A percentile compares a stretch with the other conserved stretches of the same genome.
These are phyloP conservation scores for Phylloporus scabripes DNA, from an alignment of 768 basidiomycete species.

Conservation along the genomic window DNA sequence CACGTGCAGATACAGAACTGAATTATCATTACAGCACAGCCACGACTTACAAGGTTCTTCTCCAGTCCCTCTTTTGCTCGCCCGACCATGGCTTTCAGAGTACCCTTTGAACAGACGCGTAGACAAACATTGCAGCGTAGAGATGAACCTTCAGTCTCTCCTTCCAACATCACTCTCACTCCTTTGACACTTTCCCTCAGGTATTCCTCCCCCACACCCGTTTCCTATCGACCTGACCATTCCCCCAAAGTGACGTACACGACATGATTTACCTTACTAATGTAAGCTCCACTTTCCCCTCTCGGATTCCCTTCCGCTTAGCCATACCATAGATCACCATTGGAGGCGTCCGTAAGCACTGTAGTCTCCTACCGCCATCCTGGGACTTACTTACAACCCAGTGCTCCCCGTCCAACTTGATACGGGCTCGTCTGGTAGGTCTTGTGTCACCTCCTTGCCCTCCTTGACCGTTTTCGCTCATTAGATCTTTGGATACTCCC, in stretches of 20 bases:
- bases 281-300: conserved; percentile 36
- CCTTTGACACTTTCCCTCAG: conserved; percentile 18
- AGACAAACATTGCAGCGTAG: conserved; percentile 34
- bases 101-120: conserved; percentile 45
- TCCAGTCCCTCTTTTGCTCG: neutral
- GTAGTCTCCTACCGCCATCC: neutral
- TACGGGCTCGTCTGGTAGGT: conserved; percentile 56
- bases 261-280: conserved; percentile 79
- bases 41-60: conserved; percentile 1
- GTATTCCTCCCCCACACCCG: conserved; percentile 5
- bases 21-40: conserved; percentile 10
- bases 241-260: conserved; percentile 50
- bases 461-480: neutral
- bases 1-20: neutral
- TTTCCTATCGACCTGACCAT: conserved; percentile 10
- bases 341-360: conserved; percentile 49
- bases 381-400: conserved; percentile 23
- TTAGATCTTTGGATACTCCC: conserved; percentile 70
- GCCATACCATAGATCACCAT: conserved; percentile 50
- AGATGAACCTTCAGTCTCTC: conserved; percentile 27
- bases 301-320: neutral
- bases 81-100: conserved; percentile 37
- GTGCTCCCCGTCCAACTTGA: conserved; percentile 75
- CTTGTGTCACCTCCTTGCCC: neutral
- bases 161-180: conserved; percentile 11